These are phyloP conservation scores for Apiotrichum sp. DNA, from an alignment of 1,284 basidiomycete species.

Conservation along the genomic window DNA sequence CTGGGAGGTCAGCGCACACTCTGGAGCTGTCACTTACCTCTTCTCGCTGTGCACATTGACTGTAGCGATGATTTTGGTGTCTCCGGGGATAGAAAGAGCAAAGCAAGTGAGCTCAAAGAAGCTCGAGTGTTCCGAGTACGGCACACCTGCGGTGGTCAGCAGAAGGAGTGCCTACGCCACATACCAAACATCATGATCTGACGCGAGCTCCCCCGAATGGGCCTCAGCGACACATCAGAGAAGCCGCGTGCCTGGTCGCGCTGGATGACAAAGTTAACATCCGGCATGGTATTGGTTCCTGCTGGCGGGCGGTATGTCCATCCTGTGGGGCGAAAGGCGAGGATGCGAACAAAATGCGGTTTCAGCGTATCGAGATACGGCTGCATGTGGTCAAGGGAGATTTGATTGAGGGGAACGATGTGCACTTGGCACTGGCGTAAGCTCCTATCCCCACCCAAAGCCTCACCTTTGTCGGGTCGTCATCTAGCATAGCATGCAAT, in stretches of 20 bases:
- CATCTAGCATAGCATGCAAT: constrained; percentile 69
- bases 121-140: constrained; percentile 93
- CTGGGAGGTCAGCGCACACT: constrained; percentile 28
- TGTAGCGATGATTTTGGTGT: constrained; percentile 78
- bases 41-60: constrained; percentile 82
- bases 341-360: constrained; percentile 63
- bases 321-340: constrained; percentile 87
- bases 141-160: constrained; percentile 55
- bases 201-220: constrained; percentile 64
- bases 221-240: constrained; percentile 60
- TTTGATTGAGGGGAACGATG: constrained; percentile 70
- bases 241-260: constrained; percentile 62
- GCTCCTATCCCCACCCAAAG: too few species aligned
- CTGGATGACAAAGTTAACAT: constrained; percentile 62
- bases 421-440: constrained; percentile 64
- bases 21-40: constrained; percentile 39
- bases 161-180: constrained; percentile 3
- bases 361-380: constrained; percentile 71
- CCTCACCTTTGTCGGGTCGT: constrained; percentile 58
- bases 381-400: constrained; percentile 71
- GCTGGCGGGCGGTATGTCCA: constrained; percentile 78
- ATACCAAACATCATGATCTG: constrained; percentile 65
- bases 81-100: constrained; percentile 73
- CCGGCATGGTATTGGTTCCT: constrained; percentile 59
- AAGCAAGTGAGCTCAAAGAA: constrained; percentile 93